Evolutionary conservation across 2,329 filamentous ascomycete species (phyloP), one percentile per base, ranked within the genome.

Genomic region (Aulographum hederae): DNA sequence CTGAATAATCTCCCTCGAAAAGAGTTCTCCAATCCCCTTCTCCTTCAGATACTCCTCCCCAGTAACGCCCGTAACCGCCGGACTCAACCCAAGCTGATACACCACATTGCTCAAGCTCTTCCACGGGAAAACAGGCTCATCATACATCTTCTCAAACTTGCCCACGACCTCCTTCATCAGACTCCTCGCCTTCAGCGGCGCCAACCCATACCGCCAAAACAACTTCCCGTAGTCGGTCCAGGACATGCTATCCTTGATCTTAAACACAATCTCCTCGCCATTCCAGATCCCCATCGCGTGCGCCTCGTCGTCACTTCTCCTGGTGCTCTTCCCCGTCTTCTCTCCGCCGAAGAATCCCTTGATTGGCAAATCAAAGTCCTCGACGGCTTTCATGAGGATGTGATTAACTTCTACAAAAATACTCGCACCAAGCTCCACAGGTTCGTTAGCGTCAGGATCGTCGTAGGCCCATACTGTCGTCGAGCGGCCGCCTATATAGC

Each of bases 341-440:
- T 64, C 56, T 5, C 56, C 49, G 19, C 56, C 52, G 13, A 60
- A 57, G 2, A 52, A 53, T 6, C 54, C 55, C n/a, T 50, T 56
- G 39, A 10, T 39, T 31, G 6, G 41, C 3, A 98, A 69, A n/a
- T 69, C 69, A 46, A 93, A 84, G 11, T 69, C 63, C 19, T 66
- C 55, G 5, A 69, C 73, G 1, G 84, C 78, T 33, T 78, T 73
- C 43, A 74, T 69, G 25, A 98, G 65, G 44, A 92, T 93, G 25
- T 72, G 61, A 47, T 95, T 98, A 27, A 78, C 68, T 30, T 76
- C 52, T 28, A 95, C 80, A 48, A 95, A 98, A 43, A 95, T 93
- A 38, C 78, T 86, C 8, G 79, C 89, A 12, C 89, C 89, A 1
- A 95, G 62, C 51, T 98, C 89, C 21, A 93, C 67, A 1, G 78